A percentile compares a stretch with the other conserved stretches of the same genome.
Evolutionary conservation across 2,329 filamentous ascomycete genomes (phyloP).

Genomic region (Teratosphaeria viscida): DNA sequence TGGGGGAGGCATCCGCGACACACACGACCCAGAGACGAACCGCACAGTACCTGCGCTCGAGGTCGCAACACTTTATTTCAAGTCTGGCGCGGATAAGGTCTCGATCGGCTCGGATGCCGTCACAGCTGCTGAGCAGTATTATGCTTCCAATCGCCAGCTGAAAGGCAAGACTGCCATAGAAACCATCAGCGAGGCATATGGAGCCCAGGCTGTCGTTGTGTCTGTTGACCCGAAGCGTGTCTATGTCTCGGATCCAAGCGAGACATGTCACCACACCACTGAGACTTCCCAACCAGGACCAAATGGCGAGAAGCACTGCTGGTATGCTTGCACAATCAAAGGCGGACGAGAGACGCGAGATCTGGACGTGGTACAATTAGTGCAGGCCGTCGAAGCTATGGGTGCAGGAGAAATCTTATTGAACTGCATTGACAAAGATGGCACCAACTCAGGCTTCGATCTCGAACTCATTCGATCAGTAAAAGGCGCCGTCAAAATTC

Average conservation of each 20-base stretch:
- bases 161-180: constrained; percentile 85
- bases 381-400: constrained; percentile 87
- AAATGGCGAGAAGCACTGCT: constrained; percentile 70
- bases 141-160: constrained; percentile 56
- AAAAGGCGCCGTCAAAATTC: constrained; percentile 77
- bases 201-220: constrained; percentile 92
- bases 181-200: constrained; percentile 86
- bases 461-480: constrained; percentile 82
- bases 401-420: constrained; percentile 87
- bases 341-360: constrained; percentile 91
- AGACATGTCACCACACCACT: constrained; percentile 66
- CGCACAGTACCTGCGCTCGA: constrained; percentile 80
- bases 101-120: constrained; percentile 95
- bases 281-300: constrained; percentile 60
- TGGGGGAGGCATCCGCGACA: constrained; percentile 90
- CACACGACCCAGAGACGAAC: constrained; percentile 70
- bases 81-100: constrained; percentile 92
- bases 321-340: constrained; percentile 97
- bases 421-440: constrained; percentile 96
- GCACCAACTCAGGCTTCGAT: constrained; percentile 89
- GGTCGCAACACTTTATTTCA: constrained; percentile 94
- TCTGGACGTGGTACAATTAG: constrained; percentile 81
- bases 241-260: constrained; percentile 60
- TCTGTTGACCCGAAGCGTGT: constrained; percentile 88
- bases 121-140: constrained; percentile 83